Conservation (phyloP, 768 basidiomycete genomes). For the Terana coerulea region DNA sequence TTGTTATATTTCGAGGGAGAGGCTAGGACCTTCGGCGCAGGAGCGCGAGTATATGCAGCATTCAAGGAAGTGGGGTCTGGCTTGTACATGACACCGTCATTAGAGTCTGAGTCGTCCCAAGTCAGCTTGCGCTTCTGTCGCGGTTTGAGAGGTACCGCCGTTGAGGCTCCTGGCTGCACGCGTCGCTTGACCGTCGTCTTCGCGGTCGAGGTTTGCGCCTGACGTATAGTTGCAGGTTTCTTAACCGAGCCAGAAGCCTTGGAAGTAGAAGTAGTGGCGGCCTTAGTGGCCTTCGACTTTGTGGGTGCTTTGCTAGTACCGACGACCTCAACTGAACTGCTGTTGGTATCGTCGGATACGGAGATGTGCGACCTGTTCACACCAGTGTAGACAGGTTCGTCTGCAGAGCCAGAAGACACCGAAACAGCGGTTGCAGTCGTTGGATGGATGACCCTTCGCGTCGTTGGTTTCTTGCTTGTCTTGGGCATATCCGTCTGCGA, state of each 20-base stretch:
- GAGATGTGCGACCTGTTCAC: conserved; percentile 14
- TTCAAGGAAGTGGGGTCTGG: conserved; percentile 7
- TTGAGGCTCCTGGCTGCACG: background rate
- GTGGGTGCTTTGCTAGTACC: background rate
- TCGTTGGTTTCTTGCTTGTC: too few species aligned
- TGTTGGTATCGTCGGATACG: conserved; percentile 9
- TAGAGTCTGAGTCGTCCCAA: background rate
- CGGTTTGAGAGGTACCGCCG: background rate
- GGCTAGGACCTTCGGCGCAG: background rate
- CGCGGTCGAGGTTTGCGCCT: background rate
- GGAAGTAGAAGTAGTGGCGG: background rate
- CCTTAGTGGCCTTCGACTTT: background rate
- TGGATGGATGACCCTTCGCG: too few species aligned
- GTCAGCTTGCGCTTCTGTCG: conserved; percentile 10
- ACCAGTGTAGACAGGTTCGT: too few species aligned
- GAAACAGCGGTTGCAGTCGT: too few species aligned
- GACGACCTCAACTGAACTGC: background rate
- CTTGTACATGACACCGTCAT: conserved; percentile 1
- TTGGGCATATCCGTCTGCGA: background rate
- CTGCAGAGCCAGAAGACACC: too few species aligned
- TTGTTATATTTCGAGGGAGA: background rate
- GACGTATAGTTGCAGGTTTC: background rate
- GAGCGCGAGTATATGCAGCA: background rate
- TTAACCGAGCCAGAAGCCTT: background rate
- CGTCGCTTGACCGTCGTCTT: conserved; percentile 10